These are phyloP conservation scores for Coniochaeta prunicola DNA, from an alignment of 2,329 filamentous ascomycete genomes.

Conservation along the genomic window DNA sequence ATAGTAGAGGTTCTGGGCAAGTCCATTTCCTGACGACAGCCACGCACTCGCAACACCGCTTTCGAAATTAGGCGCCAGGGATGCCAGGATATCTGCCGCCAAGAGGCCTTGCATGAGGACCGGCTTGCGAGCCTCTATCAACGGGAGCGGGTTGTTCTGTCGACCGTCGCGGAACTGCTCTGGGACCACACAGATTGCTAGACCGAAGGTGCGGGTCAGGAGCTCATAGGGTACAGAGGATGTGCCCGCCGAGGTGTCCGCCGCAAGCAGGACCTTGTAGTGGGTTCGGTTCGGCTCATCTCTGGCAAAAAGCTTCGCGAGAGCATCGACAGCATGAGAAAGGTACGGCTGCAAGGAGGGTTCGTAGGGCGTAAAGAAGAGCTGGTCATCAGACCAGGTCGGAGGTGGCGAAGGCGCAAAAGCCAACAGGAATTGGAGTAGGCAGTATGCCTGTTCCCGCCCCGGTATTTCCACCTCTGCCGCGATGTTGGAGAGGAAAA, in stretches of 20 bases:
- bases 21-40: slow-evolving; percentile 77
- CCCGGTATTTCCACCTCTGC: slow-evolving; percentile 73
- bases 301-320: slow-evolving; percentile 85
- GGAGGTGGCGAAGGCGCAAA: slow-evolving; percentile 80
- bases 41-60: slow-evolving; percentile 66
- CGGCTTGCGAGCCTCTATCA: slow-evolving; percentile 78
- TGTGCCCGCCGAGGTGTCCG: slow-evolving; percentile 47
- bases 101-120: slow-evolving; percentile 88
- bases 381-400: slow-evolving; percentile 41
- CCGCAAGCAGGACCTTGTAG: slow-evolving; percentile 74
- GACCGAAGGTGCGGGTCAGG: slow-evolving; percentile 76
- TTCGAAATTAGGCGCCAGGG: slow-evolving; percentile 57
- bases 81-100: slow-evolving; percentile 80
- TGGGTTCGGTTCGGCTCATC: slow-evolving; percentile 88
- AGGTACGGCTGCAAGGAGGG: slow-evolving; percentile 80
- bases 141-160: slow-evolving; percentile 51
- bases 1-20: slow-evolving; percentile 71
- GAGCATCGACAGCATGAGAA: slow-evolving; percentile 78
- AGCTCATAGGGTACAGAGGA: slow-evolving; percentile 66
- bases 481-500: slow-evolving; percentile 83
- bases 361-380: slow-evolving; percentile 77
- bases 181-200: slow-evolving; percentile 80
- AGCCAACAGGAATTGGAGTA: slow-evolving; percentile 82
- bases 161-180: slow-evolving; percentile 52
- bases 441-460: slow-evolving; percentile 77